Base-by-base conservation (phyloP, 768 basidiomycete genomes). In the Cystofilobasidium ferigula region DNA sequence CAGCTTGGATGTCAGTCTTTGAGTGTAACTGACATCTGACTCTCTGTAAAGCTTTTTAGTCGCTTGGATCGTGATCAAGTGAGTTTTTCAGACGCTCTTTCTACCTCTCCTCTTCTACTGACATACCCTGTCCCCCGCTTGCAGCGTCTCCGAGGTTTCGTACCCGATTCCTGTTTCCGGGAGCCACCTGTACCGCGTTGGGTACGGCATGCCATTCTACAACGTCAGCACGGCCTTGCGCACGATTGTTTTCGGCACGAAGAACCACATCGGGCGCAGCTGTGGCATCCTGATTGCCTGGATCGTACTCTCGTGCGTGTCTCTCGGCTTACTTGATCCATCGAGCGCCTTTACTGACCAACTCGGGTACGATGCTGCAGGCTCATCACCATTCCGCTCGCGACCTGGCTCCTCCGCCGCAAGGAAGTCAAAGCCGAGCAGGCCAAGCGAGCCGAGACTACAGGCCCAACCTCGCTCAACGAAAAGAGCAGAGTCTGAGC, bases 171-270 rank as follows among this genome's bases (percentile, higher is more conserved):
- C 82, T 47, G 70, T 77, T 13, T 45, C 40, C 12, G 64, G 58
- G 13, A 45, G 30, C 22, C 38, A 30, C 16, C 62, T 68, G 48
- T 63, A 68, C 38, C 69, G 72, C 57, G 87, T 87, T 67, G 87
- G 85, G 1, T 86, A 83, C 69, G 85, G 82, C 0, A 79, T 78
- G 69, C 87, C 87, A 1, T 87, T 88, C 71, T 87, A 85, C 73
- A 86, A 87, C 70, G 78, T 87, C 34, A 82, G 84, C 18, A 75
- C 78, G 43, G 82, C 84, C 0, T 80, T 83, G 4, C 79, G 87
- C 24, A 78, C 82, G 30, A 78, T 88, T 63, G 73, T 85, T n/a
- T 87, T 88, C 69, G 77, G 80, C 42, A 86, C 85, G 3, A 82
- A 81, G 71, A 84, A 85, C 67, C 75, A 81, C 24, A 71, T 77